Evolutionary conservation across 73 alveolate species (phyloP).

Genomic region (Effrenium voratum): DNA sequence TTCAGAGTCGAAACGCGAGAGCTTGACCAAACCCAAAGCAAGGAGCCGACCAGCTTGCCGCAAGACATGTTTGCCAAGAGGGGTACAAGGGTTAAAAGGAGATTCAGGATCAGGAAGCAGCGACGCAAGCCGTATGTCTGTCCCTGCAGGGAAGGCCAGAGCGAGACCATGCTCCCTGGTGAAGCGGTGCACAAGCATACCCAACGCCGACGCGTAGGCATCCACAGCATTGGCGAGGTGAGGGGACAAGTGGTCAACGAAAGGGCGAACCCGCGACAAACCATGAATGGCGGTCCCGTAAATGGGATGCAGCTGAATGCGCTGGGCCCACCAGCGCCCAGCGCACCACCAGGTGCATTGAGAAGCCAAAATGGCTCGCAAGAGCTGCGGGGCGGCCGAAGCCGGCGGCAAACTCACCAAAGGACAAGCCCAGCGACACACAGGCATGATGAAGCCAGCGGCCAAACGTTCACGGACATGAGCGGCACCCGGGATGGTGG

Average conservation of each 20-base stretch:
- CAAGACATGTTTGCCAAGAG: not conserved
- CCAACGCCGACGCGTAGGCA: not conserved
- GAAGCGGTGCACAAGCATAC: not conserved
- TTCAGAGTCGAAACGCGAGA: not conserved
- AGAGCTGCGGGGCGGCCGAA: not conserved
- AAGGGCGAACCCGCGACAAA: not conserved
- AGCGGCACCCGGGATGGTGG: not conserved
- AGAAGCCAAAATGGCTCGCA: not conserved
- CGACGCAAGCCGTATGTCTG: not conserved
- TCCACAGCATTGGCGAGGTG: not conserved
- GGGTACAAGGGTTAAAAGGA: not conserved
- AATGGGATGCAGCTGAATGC: not conserved
- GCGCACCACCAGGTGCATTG: not conserved
- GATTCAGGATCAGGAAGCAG: not conserved
- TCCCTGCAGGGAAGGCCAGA: not conserved
- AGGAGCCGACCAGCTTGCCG: not conserved
- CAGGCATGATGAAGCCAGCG: not conserved
- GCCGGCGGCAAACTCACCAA: not conserved
- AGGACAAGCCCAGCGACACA: not conserved
- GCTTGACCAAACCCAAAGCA: not conserved
- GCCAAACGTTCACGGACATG: conserved; percentile 6
- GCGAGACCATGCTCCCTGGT: not conserved
- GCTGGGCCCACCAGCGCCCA: conserved; percentile 1
- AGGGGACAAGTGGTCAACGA: not conserved
- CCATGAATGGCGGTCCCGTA: not conserved